Percentiles rank a stretch among this genome's conserved stretches.
These are phyloP conservation scores for Candida andamanensis DNA, from an alignment of 805 yeast genomes.

Conservation along the genomic window DNA sequence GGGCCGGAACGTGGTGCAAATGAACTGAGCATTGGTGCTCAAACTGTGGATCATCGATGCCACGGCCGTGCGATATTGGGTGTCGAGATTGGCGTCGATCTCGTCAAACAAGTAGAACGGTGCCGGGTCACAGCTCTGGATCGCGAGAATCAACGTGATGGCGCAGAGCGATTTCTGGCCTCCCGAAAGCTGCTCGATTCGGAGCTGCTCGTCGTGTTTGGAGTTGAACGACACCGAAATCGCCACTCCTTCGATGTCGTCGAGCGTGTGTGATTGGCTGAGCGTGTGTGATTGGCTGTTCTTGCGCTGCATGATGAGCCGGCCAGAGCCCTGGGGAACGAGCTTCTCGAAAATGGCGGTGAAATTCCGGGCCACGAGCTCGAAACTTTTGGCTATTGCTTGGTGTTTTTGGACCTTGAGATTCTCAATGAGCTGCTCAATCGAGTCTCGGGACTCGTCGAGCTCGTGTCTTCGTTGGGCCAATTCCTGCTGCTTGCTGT, in stretches of 20 bases:
- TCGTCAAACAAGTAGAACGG: constrained; percentile 96
- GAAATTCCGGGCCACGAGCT: constrained; percentile 70
- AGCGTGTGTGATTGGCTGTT: constrained; percentile 9
- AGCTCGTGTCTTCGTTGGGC: constrained; percentile 63
- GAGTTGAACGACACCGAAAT: constrained; percentile 88
- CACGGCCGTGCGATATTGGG: constrained; percentile 85
- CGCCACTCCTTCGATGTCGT: constrained; percentile 73
- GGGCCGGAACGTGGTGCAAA: constrained; percentile 93
- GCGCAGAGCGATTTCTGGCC: constrained; percentile 98
- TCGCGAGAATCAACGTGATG: constrained; percentile 85
- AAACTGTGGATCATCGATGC: constrained; percentile 67
- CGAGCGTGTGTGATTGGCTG: constrained; percentile 24
- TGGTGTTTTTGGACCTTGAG: constrained; percentile 75
- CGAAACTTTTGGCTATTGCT: constrained; percentile 76
- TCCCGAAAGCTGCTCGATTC: constrained; percentile 89
- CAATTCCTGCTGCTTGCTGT: constrained; percentile 66
- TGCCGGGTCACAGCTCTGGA: constrained; percentile 93
- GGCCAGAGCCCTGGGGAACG: constrained; percentile 81
- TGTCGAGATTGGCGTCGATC: constrained; percentile 91
- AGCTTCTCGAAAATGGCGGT: constrained; percentile 68
- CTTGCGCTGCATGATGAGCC: constrained; percentile 52
- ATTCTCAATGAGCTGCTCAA: constrained; percentile 62
- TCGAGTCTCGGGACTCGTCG: constrained; percentile 63
- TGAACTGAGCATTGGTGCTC: constrained; percentile 75
- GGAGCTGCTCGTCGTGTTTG: constrained; percentile 75